Evolutionary conservation across 2,329 filamentous ascomycete genomes (phyloP).

Genomic region (Mollisiaceae sp.): DNA sequence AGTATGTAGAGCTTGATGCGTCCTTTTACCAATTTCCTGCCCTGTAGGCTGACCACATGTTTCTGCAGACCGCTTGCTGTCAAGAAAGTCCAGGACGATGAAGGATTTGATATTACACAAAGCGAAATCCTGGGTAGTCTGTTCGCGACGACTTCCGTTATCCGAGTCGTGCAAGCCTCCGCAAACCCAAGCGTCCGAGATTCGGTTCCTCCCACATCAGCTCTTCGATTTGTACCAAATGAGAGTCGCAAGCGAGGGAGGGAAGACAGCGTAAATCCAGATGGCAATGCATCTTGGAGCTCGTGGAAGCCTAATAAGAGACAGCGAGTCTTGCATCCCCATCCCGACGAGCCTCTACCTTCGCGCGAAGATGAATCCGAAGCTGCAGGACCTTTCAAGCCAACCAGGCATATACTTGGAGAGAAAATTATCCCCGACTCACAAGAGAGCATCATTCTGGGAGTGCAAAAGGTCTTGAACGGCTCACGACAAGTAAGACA

Average conservation of each 20-base stretch:
- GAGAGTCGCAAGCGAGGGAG: slow-evolving; percentile 35
- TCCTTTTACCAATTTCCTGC: slow-evolving; percentile 1
- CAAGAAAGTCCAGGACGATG: slow-evolving; percentile 42
- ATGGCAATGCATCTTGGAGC: slow-evolving; percentile 19
- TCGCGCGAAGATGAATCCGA: slow-evolving; percentile 37
- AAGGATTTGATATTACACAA: slow-evolving; percentile 41
- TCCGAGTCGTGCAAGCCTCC: slow-evolving; percentile 40
- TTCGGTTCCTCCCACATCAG: slow-evolving; percentile 42
- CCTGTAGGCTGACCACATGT: slow-evolving; percentile 20
- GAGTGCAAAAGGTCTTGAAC: slow-evolving; percentile 15
- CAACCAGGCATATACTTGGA: slow-evolving; percentile 16
- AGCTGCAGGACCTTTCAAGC: slow-evolving; percentile 6
- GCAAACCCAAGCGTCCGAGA: slow-evolving; percentile 36
- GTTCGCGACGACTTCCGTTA: slow-evolving; percentile 35
- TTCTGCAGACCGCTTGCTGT: slow-evolving; percentile 37
- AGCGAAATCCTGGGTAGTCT: slow-evolving; percentile 38
- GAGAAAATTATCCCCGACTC: slow-evolving; percentile 36
- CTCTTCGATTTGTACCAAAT: slow-evolving; percentile 37
- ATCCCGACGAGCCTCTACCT: slow-evolving; percentile 41
- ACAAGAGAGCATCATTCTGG: slow-evolving; percentile 32
- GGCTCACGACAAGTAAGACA: slow-evolving; percentile 34
- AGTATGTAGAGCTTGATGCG: slow-evolving; percentile 34
- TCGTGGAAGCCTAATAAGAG: slow-evolving; percentile 37
- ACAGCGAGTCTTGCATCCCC: slow-evolving; percentile 33
- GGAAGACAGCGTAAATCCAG: slow-evolving; percentile 25